phyloP scores from a whole-genome alignment of 495 filamentous ascomycete genomes.

The Xylaria scruposa region DNA sequence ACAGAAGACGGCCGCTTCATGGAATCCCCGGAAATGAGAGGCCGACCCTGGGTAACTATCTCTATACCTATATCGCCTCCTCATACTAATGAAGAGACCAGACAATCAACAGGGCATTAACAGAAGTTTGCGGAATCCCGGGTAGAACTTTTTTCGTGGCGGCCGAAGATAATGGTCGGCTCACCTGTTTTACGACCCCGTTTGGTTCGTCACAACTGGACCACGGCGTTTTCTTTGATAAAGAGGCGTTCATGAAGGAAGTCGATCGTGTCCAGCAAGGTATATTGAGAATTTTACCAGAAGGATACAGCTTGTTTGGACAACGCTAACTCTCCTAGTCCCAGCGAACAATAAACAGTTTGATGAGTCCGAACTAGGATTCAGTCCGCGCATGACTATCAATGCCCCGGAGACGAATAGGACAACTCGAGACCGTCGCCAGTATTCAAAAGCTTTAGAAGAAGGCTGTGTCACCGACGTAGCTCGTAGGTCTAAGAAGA shows the following conservation, averaged over 20 bases:
- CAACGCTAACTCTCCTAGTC: not conserved
- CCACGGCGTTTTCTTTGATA: constrained; percentile 21
- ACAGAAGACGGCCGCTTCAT: constrained; percentile 33
- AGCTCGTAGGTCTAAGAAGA: constrained; percentile 44
- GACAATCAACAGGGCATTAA: constrained; percentile 17
- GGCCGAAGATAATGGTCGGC: constrained; percentile 14
- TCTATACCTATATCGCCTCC: not conserved
- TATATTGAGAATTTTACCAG: not conserved
- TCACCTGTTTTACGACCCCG: constrained; percentile 18
- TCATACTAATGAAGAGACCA: constrained; percentile 7
- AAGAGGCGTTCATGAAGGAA: not conserved
- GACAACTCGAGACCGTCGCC: not conserved
- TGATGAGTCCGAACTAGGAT: not conserved
- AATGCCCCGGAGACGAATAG: not conserved
- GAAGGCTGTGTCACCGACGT: constrained; percentile 23
- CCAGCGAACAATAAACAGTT: not conserved
- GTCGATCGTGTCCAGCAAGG: constrained; percentile 8
- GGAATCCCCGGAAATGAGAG: constrained; percentile 14
- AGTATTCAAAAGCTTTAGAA: not conserved
- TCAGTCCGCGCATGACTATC: not conserved
- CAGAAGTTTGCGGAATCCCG: constrained; percentile 22
- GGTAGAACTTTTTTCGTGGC: constrained; percentile 24
- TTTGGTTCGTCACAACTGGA: constrained; percentile 11
- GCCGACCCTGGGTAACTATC: constrained; percentile 12
- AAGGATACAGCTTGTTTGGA: not conserved